Evolutionary conservation across 106 monocot species (phyloP), one percentile per base, ranked within the genome.

Genomic region (Dioscorea alata): DNA sequence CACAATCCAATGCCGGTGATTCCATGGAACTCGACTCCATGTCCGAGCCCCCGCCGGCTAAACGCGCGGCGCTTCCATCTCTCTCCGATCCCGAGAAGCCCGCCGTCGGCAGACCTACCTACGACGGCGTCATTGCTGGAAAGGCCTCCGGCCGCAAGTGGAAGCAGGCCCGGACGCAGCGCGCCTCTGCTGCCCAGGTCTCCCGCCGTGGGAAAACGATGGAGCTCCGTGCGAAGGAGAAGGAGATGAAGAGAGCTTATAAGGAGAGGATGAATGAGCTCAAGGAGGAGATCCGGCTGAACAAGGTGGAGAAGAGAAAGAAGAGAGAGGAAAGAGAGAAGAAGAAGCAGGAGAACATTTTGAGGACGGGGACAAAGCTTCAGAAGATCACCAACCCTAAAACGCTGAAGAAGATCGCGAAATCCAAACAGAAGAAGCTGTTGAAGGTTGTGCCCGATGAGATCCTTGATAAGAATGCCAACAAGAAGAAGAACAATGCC

Each of bases 361-460:
- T 97, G 57, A 75, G 74, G 24, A 65, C 89, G 0, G 97, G 97
- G 28, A 89, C 87, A 13, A 92, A 87, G 76, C 63, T 89, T 22
- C 97, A 92, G 77, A 78, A 68, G 74, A 92, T 92, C 62, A 81
- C 87, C 16, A 97, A 97, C 61, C 92, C 89, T 0, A 97, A 92
- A 68, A 97, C 97, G 4, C 67, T 92, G 70, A 77, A 97, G 82
- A 97, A 92, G 89, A 97, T 97, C 23, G 89, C 92, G 57, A 97
- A 97, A 72, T 87, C 89, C 13, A 97, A 87, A 82, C 74, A 97
- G 73, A 78, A 69, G 82, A 92, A 97, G 85, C 75, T 65, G 67
- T 81, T 97, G n/a, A 92, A 79, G 77, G 76, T 87, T 14, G 87
- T 97, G 4, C 74, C 89, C 2, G 97, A 97, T 35, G 86, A 89